Conservation (phyloP, 1,139 yeast genomes). For the Yamadazyma trypodendri region DNA sequence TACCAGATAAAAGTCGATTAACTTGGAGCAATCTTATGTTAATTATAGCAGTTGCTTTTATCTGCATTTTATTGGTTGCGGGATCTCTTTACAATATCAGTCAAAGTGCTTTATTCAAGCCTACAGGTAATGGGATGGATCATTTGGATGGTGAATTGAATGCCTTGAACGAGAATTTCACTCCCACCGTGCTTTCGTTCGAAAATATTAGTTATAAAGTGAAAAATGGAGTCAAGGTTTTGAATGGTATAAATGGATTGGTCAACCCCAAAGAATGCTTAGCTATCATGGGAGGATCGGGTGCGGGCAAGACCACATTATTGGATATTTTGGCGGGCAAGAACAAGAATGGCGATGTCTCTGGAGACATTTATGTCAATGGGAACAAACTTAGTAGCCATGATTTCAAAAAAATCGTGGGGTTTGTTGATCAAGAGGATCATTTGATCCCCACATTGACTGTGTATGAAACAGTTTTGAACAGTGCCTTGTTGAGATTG, state of each 20-base stretch:
- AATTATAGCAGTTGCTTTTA: constrained; percentile 49
- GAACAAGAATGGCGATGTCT: constrained; percentile 67
- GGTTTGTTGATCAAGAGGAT: constrained; percentile 98
- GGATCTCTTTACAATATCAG: constrained; percentile 53
- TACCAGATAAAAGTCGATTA: constrained; percentile 58
- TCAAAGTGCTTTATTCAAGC: constrained; percentile 61
- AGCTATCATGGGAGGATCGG: constrained; percentile 98
- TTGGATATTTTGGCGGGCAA: constrained; percentile 89
- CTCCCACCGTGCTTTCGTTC: constrained; percentile 78
- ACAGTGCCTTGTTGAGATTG: constrained; percentile 83
- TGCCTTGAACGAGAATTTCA: constrained; percentile 53
- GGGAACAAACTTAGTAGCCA: constrained; percentile 49
- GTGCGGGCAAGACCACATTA: constrained; percentile 95
- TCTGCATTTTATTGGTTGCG: constrained; percentile 35
- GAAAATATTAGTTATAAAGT: constrained; percentile 67
- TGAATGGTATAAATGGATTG: constrained; percentile 66
- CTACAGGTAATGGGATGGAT: constrained; percentile 22
- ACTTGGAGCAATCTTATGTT: constrained; percentile 51
- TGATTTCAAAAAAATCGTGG: constrained; percentile 68
- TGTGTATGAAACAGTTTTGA: constrained; percentile 90
- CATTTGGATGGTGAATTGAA: constrained; percentile 37
- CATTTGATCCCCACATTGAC: constrained; percentile 87
- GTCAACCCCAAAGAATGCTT: constrained; percentile 85
- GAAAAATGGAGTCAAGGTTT: constrained; percentile 46
- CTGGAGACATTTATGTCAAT: constrained; percentile 71